These are phyloP conservation scores for Mycosarcoma mackinlayi DNA, from an alignment of 1,284 basidiomycete species.

Conservation along the genomic window DNA sequence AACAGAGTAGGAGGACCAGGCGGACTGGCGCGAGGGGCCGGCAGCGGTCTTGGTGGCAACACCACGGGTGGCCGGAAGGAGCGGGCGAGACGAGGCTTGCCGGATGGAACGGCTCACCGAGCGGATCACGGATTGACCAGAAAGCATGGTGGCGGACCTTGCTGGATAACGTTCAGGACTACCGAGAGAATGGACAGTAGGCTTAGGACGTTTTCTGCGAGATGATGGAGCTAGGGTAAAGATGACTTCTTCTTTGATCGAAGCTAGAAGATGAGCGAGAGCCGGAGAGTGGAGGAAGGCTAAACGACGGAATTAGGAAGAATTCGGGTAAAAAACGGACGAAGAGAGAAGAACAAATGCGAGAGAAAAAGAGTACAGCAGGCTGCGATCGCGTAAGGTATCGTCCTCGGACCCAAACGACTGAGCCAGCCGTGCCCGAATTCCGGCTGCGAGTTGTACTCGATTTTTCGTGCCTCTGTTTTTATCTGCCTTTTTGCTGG, in stretches of 20 bases:
- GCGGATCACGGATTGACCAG: conserved; percentile 16
- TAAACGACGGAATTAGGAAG: conserved; percentile 1
- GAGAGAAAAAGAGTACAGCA: too few relatives aligned
- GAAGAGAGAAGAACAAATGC: conserved; percentile 1
- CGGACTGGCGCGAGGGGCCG: conserved; percentile 22
- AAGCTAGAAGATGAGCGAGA: background rate
- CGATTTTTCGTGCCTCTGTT: too few relatives aligned
- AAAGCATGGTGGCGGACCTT: conserved; percentile 21
- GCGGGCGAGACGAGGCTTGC: conserved; percentile 21
- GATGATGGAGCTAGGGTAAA: too few relatives aligned
- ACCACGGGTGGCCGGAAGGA: conserved; percentile 16
- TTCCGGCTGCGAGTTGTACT: too few relatives aligned
- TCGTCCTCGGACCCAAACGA: too few relatives aligned
- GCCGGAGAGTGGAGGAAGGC: background rate
- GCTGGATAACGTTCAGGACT: too few relatives aligned
- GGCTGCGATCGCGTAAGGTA: too few relatives aligned
- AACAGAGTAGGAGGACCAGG: conserved; percentile 14
- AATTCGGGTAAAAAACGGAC: background rate
- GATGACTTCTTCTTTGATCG: too few relatives aligned
- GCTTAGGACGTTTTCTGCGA: too few relatives aligned
- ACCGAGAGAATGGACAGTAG: too few relatives aligned
- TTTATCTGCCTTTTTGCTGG: too few relatives aligned
- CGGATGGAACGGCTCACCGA: conserved; percentile 27
- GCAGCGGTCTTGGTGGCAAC: conserved; percentile 33
- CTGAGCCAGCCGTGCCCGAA: too few relatives aligned